These are phyloP conservation scores for Colletotrichum tanaceti DNA, from an alignment of 2,329 filamentous ascomycete genomes.

Conservation along the genomic window DNA sequence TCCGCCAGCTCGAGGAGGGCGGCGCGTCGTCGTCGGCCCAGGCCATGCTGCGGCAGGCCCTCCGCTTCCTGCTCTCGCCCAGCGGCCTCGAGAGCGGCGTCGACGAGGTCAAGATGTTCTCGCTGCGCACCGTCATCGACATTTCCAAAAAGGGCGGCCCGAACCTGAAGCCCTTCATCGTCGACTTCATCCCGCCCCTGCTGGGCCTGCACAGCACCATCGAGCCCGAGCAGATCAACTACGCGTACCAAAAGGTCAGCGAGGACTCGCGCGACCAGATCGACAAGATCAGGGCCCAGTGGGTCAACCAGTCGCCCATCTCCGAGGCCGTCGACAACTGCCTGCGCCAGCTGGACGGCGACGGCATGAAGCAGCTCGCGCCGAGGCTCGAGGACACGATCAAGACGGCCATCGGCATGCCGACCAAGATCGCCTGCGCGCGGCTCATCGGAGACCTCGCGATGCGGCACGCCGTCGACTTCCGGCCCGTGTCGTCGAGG, in stretches of 20 bases:
- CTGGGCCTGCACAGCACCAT: conserved; percentile 86
- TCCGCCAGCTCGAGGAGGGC: conserved; percentile 85
- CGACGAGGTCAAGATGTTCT: conserved; percentile 86
- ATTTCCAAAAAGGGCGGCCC: conserved; percentile 91
- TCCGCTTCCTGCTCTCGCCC: conserved; percentile 90
- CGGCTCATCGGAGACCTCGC: conserved; percentile 86
- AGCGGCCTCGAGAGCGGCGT: conserved; percentile 90
- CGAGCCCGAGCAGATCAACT: conserved; percentile 91
- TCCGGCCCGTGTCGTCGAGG: conserved; percentile 78
- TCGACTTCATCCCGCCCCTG: conserved; percentile 83
- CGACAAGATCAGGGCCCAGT: conserved; percentile 84
- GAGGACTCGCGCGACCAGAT: conserved; percentile 90
- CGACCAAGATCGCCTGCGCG: conserved; percentile 92
- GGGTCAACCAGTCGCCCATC: conserved; percentile 86
- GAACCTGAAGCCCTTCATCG: conserved; percentile 81
- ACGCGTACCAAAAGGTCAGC: conserved; percentile 89
- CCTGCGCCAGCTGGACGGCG: conserved; percentile 83
- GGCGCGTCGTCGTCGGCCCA: conserved; percentile 76
- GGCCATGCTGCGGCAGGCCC: conserved; percentile 84
- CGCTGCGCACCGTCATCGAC: conserved; percentile 84
- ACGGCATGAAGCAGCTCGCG: conserved; percentile 79
- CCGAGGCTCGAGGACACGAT: conserved; percentile 81
- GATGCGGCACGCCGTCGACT: conserved; percentile 80
- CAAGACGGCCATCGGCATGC: conserved; percentile 88
- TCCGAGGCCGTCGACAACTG: conserved; percentile 93